Conservation (phyloP, 768 basidiomycete species). For the Strobilomyces dryophilus region DNA sequence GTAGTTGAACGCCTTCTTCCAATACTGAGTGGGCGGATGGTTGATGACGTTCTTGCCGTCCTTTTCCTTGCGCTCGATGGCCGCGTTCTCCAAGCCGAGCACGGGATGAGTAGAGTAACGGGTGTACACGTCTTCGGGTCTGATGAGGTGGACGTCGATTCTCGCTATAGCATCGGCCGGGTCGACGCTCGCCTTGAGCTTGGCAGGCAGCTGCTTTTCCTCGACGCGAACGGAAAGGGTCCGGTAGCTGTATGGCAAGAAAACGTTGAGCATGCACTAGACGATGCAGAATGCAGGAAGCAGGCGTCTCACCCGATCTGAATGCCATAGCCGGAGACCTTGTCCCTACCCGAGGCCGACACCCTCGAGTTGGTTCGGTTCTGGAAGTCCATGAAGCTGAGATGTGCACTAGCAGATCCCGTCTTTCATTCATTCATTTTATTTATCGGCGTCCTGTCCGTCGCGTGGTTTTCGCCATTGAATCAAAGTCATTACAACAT, state of each 20-base stretch:
- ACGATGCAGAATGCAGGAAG: not conserved
- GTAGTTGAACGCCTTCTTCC: conserved; percentile 47
- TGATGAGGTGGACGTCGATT: conserved; percentile 48
- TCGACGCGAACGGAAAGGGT: conserved; percentile 43
- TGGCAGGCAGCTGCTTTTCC: conserved; percentile 19
- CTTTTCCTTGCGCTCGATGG: conserved; percentile 34
- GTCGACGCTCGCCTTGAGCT: conserved; percentile 21
- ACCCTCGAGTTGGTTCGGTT: conserved; percentile 15
- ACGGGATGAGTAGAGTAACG: conserved; percentile 42
- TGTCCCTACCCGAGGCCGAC: conserved; percentile 13
- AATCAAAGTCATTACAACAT: no score
- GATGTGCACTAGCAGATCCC: no score
- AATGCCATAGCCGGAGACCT: conserved; percentile 22
- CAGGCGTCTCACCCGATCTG: conserved; percentile 20
- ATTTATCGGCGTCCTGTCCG: no score
- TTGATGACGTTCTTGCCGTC: conserved; percentile 46
- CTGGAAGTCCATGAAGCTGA: conserved; percentile 10
- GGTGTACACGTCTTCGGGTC: conserved; percentile 38
- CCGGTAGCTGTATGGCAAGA: conserved; percentile 28
- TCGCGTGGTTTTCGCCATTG: no score
- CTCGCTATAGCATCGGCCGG: conserved; percentile 36
- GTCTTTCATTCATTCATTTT: not conserved
- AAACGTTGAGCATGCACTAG: not conserved
- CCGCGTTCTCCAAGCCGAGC: conserved; percentile 40
- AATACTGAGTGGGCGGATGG: conserved; percentile 42